Percentiles rank a stretch among this genome's conserved stretches.
phyloP scores from a whole-genome alignment of 2,329 filamentous ascomycete species.

The Monosporascus sp. region DNA sequence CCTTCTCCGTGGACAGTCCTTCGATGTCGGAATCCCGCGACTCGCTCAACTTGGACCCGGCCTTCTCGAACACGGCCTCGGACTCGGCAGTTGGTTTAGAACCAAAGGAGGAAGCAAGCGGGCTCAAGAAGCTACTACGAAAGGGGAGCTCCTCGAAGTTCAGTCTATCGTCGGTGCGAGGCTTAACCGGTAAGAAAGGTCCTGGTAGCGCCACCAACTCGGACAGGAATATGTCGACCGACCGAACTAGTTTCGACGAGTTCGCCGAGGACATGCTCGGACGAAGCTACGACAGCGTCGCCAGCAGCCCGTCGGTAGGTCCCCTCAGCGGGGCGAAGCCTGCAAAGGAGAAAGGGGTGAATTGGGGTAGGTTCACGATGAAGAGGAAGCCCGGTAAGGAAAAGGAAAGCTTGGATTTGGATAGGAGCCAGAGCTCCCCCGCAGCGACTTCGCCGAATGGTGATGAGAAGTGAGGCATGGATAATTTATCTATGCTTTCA shows the following conservation, averaged over 20 bases:
- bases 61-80: conserved; percentile 51
- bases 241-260: conserved; percentile 55
- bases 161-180: conserved; percentile 48
- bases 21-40: conserved; percentile 57
- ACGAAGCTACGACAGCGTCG: conserved; percentile 50
- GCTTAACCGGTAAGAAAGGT: conserved; percentile 50
- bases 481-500: too few relatives aligned
- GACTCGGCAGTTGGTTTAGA: conserved; percentile 40
- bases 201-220: conserved; percentile 51
- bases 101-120: conserved; percentile 49
- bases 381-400: conserved; percentile 53
- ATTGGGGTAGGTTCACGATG: conserved; percentile 50
- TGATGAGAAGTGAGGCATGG: conserved; percentile 11
- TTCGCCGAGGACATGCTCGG: conserved; percentile 43
- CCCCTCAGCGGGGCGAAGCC: conserved; percentile 38
- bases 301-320: conserved; percentile 52
- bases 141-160: conserved; percentile 64
- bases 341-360: conserved; percentile 39
- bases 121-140: conserved; percentile 55
- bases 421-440: conserved; percentile 29
- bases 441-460: conserved; percentile 14
- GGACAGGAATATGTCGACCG: conserved; percentile 49
- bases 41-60: conserved; percentile 49
- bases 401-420: conserved; percentile 51
- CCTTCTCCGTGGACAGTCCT: conserved; percentile 51